These are phyloP conservation scores for Ophiosphaerella korrae DNA, from an alignment of 2,329 filamentous ascomycete genomes.

Conservation along the genomic window DNA sequence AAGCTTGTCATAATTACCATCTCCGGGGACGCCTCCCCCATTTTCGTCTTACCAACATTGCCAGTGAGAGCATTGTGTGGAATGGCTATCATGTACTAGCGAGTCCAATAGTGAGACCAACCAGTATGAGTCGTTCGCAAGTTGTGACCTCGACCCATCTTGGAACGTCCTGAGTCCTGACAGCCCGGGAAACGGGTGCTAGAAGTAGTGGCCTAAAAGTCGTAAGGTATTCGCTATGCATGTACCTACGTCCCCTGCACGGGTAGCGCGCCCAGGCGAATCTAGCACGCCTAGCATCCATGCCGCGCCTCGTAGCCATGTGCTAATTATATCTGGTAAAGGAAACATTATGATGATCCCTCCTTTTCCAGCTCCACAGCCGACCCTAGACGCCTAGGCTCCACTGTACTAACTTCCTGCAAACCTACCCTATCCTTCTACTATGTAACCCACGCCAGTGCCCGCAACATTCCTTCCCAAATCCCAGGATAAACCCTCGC, in stretches of 20 bases:
- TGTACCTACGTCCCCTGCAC: background rate
- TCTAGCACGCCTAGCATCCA: slow-evolving; percentile 18
- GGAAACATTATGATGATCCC: slow-evolving; percentile 20
- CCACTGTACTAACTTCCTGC: slow-evolving; percentile 7
- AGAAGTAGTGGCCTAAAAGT: slow-evolving; percentile 5
- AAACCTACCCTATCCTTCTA: slow-evolving; percentile 3
- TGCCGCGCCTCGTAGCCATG: slow-evolving; percentile 20
- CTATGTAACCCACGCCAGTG: slow-evolving; percentile 5
- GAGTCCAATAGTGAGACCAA: background rate
- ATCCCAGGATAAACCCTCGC: slow-evolving; percentile 1
- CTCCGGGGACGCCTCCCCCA: background rate
- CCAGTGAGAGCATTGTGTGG: slow-evolving; percentile 1
- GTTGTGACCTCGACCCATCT: slow-evolving; percentile 7
- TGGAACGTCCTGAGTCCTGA: background rate
- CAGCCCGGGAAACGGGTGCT: slow-evolving; percentile 10
- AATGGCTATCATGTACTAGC: background rate
- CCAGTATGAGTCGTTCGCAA: slow-evolving; percentile 5
- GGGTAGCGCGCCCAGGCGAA: slow-evolving; percentile 15
- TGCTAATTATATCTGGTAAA: slow-evolving; percentile 18
- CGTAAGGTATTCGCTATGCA: background rate
- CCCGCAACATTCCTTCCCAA: slow-evolving; percentile 6
- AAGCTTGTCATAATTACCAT: slow-evolving; percentile 17
- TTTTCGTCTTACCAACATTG: slow-evolving; percentile 2
- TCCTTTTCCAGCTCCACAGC: slow-evolving; percentile 17
- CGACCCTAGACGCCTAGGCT: slow-evolving; percentile 5